Conservation (phyloP, 176 grass and related monocot species). For the Hsuehochloa calcarea region DNA sequence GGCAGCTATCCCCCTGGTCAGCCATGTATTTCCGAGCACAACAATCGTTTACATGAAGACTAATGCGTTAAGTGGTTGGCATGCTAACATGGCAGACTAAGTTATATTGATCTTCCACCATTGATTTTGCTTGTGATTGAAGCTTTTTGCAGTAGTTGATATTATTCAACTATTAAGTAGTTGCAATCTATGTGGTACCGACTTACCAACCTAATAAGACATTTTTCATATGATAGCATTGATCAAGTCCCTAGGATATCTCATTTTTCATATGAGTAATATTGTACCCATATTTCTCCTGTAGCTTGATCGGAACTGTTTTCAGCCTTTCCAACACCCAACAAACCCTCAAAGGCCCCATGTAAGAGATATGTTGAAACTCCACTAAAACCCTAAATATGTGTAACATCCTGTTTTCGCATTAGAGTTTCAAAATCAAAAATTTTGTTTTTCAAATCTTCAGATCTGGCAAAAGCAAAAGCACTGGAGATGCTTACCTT, state of each 20-base stretch:
- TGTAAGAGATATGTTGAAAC: not conserved
- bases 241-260: not conserved
- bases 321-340: not conserved
- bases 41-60: not conserved
- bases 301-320: not conserved
- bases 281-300: not conserved
- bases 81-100: slow-evolving; percentile 2
- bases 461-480: no score
- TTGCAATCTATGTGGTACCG: not conserved
- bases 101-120: not conserved
- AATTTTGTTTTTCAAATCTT: no score
- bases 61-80: not conserved
- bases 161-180: not conserved
- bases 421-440: no score
- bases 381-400: not conserved
- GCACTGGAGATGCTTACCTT: no score
- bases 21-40: not conserved
- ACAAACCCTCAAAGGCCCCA: not conserved
- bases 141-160: not conserved
- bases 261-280: not conserved
- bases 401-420: no score
- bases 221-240: not conserved
- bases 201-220: not conserved
- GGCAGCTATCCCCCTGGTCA: not conserved
- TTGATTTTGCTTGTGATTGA: not conserved